These are phyloP conservation scores for Nitzschia inconspicua DNA, from an alignment of 108 stramenopile genomes.

Conservation along the genomic window DNA sequence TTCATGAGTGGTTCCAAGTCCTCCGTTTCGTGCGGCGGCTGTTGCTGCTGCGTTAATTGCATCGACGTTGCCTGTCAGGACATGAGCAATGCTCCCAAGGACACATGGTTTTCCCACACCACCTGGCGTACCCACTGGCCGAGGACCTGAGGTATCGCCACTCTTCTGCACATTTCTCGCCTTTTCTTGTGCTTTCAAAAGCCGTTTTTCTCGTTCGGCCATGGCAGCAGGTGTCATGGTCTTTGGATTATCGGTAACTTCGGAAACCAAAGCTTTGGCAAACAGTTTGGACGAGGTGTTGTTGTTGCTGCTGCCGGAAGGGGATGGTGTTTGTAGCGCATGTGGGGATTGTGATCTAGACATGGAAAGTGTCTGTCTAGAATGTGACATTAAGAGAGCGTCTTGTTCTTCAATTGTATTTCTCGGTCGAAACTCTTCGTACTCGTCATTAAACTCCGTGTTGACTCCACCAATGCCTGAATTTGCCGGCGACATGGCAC, in stretches of 20 bases:
- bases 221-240: constrained; percentile 53
- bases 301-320: neutral
- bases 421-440: constrained; percentile 25
- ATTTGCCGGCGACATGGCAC: constrained; percentile 22
- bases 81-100: constrained; percentile 40
- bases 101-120: constrained; percentile 43
- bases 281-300: constrained; percentile 38
- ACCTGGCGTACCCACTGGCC: constrained; percentile 41
- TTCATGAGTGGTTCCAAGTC: neutral
- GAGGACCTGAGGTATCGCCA: neutral
- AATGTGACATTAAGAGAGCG: neutral
- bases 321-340: neutral
- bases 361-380: neutral
- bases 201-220: constrained; percentile 49
- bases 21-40: constrained; percentile 1
- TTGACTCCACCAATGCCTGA: neutral
- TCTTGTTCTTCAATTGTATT: neutral
- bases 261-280: constrained; percentile 49
- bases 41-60: constrained; percentile 3
- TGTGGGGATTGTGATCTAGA: neutral
- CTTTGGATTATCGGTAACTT: constrained; percentile 58
- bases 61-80: constrained; percentile 24
- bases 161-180: neutral
- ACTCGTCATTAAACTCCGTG: constrained; percentile 23
- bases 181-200: constrained; percentile 54